Base-by-base conservation (phyloP, 225 moss, liverwort and hornwort genomes). In the Thuidium tamariscinum region DNA sequence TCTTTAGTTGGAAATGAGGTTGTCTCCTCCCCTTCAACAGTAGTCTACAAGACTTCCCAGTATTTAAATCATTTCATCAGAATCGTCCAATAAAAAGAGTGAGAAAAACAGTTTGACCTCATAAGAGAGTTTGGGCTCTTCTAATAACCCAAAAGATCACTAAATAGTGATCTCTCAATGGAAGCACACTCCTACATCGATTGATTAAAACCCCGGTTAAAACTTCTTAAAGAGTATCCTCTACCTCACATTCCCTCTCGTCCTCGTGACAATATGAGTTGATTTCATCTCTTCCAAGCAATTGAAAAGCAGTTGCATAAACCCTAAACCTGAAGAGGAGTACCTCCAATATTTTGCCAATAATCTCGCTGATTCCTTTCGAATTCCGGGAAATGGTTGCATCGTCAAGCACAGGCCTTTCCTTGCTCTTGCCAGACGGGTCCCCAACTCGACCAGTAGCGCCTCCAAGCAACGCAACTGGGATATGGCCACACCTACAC, bases 371-470 rank as follows among this genome's bases (percentile, higher is more conserved):
- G 68, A 98, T 97, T 73, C 96, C 97, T 57, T 89, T 87, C 41
- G 91, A 87, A 82, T 98, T 98, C 83, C 88, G 88, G 46, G 86
- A 79, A 69, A 98, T 92, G 12, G 91, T 90, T 83, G 92, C 94
- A 11, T 97, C 95, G 64, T 94, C 93, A 86, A 98, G 89, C 49
- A 93, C 91, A 36, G 98, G 97, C 36, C 96, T 89, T 86, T 98
- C 98, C 49, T 87, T 87, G 69, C 97, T 96, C 92, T 98, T 97
- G 19, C 98, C 98, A 1, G 98, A 97, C 13, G 97, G 98, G 63
- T 98, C 97, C 49, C 97, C 97, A 52, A 98, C 93, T 88, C 95
- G 92, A 54, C 87, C 96, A 64, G 98, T 98, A 65, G 98, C 98
- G 57, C 96, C 97, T 84, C 98, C 98, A 29, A 98, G 90, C 89